Evolutionary conservation across 768 basidiomycete species (phyloP), one percentile per base, ranked within the genome.

Genomic region (Chalciporus piperatus): DNA sequence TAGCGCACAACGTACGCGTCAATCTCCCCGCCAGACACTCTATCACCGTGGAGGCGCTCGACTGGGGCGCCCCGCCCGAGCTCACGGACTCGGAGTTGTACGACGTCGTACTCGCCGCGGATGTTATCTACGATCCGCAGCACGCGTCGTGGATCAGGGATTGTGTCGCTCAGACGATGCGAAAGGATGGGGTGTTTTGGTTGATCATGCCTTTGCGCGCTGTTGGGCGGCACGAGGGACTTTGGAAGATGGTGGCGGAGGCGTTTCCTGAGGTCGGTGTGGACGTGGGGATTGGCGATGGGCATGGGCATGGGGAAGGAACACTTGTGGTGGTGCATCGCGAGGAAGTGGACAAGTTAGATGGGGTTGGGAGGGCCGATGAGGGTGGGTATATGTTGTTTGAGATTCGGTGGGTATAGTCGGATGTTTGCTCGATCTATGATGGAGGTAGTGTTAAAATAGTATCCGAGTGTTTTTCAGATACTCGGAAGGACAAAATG

Each of bases 71-170:
- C 16, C 80, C 84, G 3, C 55, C 68, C 0, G 74, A 75, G 28
- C 25, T 28, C 0, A 53, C 71, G 28, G 64, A 68, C 39, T 70
- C 77, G 35, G 35, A 16, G 35, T 16, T 19, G 3, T 90, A 87
- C 68, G 83, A 91, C 48, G 61, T 89, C 20, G 76, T 93, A 28
- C 71, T 93, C 35, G 91, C 84, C 0, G 89, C 91, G 28, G 89
- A 93, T 58, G 83, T 91, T 47, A 75, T 92, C 9, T 92, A 92
- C 66, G 78, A 89, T 54, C 79, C 82, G 0, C 67, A 75, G 16
- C 89, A 91, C 62, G 84, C 87, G 3, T 51, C 64, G 10, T 89
- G 84, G 85, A 86, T 92, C 60, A 78, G 78, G 46, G 62, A 59
- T 4, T 88, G 87, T 47, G 82, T 85, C 19, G 75, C 76, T 59